Evolutionary conservation across 768 basidiomycete species (phyloP).

Genomic region (Amanita jacksonii): DNA sequence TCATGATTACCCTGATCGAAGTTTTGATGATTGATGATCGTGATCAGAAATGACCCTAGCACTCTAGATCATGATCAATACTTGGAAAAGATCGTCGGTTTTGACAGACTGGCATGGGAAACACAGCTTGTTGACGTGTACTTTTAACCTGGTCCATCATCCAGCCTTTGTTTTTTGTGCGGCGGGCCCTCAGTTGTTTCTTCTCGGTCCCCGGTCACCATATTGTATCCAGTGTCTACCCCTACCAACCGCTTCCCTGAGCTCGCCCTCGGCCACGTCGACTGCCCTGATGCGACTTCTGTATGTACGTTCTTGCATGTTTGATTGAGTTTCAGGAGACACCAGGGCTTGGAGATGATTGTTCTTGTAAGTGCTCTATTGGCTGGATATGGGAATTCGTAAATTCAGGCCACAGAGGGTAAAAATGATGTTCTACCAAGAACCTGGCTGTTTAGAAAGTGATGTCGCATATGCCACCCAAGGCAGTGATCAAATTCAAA

Average conservation of each 20-base stretch:
- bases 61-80: slow-evolving; percentile 21
- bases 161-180: slow-evolving; percentile 25
- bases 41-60: slow-evolving; percentile 15
- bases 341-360: slow-evolving; percentile 11
- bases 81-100: slow-evolving; percentile 16
- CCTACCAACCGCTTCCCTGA: slow-evolving; percentile 53
- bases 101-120: slow-evolving; percentile 6
- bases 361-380: slow-evolving; percentile 20
- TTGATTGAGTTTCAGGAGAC: slow-evolving; percentile 13
- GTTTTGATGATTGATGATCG: slow-evolving; percentile 12
- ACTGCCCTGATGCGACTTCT: slow-evolving; percentile 61
- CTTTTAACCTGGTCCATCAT: slow-evolving; percentile 15
- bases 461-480: slow-evolving; percentile 83
- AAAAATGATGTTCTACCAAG: slow-evolving; percentile 55
- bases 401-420: neutral
- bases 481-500: slow-evolving; percentile 6
- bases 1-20: slow-evolving; percentile 10
- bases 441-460: slow-evolving; percentile 65
- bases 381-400: slow-evolving; percentile 34
- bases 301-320: slow-evolving; percentile 30
- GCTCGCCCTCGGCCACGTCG: slow-evolving; percentile 51
- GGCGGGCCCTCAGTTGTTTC: slow-evolving; percentile 21
- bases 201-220: slow-evolving; percentile 22
- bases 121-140: slow-evolving; percentile 7
- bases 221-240: slow-evolving; percentile 48